Percentiles rank a stretch among this genome's conserved stretches.
Conservation (phyloP, 306 rosid species). For the Aeschynomene evenia region DNA sequence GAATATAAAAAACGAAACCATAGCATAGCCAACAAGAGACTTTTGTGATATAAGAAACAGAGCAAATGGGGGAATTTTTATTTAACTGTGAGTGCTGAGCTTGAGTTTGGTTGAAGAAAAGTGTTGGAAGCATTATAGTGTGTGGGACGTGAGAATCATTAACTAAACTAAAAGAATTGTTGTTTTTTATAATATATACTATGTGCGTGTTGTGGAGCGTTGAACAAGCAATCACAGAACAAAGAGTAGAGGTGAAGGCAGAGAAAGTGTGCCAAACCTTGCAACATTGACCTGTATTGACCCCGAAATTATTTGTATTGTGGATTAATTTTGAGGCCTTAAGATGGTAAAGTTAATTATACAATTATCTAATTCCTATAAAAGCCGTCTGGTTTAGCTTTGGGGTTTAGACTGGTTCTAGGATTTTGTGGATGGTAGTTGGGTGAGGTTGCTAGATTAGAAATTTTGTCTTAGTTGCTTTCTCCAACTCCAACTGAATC, state of each 20-base stretch:
- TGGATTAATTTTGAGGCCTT: no score
- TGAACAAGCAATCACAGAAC: constrained; percentile 35
- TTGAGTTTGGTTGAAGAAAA: constrained; percentile 45
- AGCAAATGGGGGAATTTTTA: background rate
- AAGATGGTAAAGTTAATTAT: no score
- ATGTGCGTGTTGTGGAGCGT: constrained; percentile 38
- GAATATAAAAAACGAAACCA: constrained; percentile 36
- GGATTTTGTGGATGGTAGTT: no score
- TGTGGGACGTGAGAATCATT: constrained; percentile 66
- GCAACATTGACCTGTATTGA: no score
- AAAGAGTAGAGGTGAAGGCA: background rate
- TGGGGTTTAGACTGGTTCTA: no score
- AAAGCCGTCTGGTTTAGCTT: no score
- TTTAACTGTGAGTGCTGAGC: constrained; percentile 27
- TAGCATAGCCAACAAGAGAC: background rate
- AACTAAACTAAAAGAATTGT: constrained; percentile 2
- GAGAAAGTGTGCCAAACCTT: no score
- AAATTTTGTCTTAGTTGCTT: no score
- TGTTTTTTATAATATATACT: background rate
- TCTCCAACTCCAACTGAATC: no score
- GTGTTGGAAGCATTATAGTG: constrained; percentile 14
- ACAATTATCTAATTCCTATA: no score
- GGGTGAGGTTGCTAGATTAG: no score
- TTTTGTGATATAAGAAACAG: constrained; percentile 22
- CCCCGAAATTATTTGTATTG: no score